Conservation (phyloP, 139 green algal genomes). For the Tetratostichococcus sp. region DNA sequence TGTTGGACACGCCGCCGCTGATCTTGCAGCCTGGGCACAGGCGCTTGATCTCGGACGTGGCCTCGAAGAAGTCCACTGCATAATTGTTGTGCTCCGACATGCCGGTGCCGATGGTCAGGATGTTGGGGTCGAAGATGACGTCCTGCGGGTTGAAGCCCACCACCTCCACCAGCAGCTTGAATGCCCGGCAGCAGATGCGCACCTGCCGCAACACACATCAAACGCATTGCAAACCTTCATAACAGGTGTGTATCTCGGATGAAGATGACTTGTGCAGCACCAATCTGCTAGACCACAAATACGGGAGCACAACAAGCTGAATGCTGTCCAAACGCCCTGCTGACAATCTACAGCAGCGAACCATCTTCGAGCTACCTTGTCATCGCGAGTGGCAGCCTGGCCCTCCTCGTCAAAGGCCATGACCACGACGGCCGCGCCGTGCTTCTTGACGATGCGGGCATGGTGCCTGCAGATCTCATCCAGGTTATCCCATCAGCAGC, state of each 20-base stretch:
- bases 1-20: conserved; percentile 95
- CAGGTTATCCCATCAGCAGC: too few relatives aligned
- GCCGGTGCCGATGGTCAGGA: conserved; percentile 95
- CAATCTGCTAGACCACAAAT: too few relatives aligned
- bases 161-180: conserved; percentile 91
- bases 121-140: conserved; percentile 99
- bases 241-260: too few relatives aligned
- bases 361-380: conserved; percentile 70
- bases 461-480: conserved; percentile 37
- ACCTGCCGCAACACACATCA: conserved; percentile 36
- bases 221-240: too few relatives aligned
- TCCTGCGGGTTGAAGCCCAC: conserved; percentile 93
- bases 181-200: conserved; percentile 91
- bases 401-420: conserved; percentile 99
- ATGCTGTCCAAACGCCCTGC: too few relatives aligned
- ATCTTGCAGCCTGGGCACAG: conserved; percentile 93
- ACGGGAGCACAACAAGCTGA: too few relatives aligned
- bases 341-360: too few relatives aligned
- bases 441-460: conserved; percentile 72
- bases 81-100: conserved; percentile 99
- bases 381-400: conserved; percentile 61
- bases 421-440: conserved; percentile 96
- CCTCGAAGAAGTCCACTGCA: conserved; percentile 95
- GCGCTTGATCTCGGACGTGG: conserved; percentile 91
- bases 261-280: too few relatives aligned